These are phyloP conservation scores for Ganoderma leucocontextum DNA, from an alignment of 1,284 basidiomycete genomes.

Conservation along the genomic window DNA sequence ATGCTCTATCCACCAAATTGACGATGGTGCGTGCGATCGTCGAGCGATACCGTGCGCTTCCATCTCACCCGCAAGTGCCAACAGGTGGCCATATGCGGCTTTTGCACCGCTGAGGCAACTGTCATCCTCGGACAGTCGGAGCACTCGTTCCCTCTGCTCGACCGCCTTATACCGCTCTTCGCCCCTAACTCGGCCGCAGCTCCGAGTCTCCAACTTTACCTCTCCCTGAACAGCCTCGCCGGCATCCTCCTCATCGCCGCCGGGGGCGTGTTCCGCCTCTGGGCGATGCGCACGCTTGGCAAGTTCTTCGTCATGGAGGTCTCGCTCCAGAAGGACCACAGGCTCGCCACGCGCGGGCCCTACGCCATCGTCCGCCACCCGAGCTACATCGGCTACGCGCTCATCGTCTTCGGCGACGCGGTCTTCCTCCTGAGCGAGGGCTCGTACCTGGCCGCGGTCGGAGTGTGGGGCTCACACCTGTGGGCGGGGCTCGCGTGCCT, in stretches of 20 bases:
- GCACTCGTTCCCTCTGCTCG: not conserved
- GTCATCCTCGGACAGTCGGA: constrained; percentile 1
- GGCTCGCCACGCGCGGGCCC: constrained; percentile 29
- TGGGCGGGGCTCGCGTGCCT: constrained; percentile 5
- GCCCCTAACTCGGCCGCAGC: not conserved
- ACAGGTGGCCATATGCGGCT: not conserved
- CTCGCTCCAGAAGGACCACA: constrained; percentile 21
- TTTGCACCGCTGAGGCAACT: not conserved
- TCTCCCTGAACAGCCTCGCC: not conserved
- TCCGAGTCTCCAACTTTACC: not conserved
- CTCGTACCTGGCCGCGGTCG: constrained; percentile 13
- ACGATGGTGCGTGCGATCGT: constrained; percentile 10
- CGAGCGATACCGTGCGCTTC: not conserved
- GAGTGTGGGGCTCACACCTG: not conserved
- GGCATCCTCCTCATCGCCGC: constrained; percentile 3
- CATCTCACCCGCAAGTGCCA: not conserved
- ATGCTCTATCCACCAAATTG: not conserved
- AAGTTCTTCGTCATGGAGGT: constrained; percentile 27
- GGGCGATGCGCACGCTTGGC: constrained; percentile 15
- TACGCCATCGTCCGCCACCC: constrained; percentile 26
- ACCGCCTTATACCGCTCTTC: not conserved
- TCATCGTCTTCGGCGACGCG: constrained; percentile 11
- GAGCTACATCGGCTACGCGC: constrained; percentile 10
- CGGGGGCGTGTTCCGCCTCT: constrained; percentile 11
- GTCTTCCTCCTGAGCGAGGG: constrained; percentile 12